Evolutionary conservation across 257 asterid genomes (phyloP), one percentile per base, ranked within the genome.

Genomic region (Solanum ossicruentum): DNA sequence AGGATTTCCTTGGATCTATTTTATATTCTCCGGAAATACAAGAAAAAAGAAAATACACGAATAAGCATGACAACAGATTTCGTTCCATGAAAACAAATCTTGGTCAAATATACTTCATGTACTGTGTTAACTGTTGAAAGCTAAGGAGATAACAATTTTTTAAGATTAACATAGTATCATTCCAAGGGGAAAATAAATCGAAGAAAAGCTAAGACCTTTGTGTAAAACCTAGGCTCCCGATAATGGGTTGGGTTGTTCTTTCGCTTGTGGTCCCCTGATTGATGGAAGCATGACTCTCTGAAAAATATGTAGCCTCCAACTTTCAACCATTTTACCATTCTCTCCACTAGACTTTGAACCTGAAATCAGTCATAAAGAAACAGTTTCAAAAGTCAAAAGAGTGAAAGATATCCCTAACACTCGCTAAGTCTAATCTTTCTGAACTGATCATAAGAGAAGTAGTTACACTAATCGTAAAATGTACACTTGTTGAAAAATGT

Each of bases 211-310:
- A 17, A 63, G 81, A 97, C 99, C 99, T 95, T 94, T 70, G 97
- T 95, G 86, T 97, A 97, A 87, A 87, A 97, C 69, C 99, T 94
- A 54, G 99, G 99, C 82, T 93, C 98, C 45, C 99, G 97, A 85
- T 95, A 97, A 89, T 97, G 98, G 21, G 98, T 95, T 55, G 98
- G 99, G 86, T 97, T 92, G 86, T 66, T 88, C 89, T 92, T 95
- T 87, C 98, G 88, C 87, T 95, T 95, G 94, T 94, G 97, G 84
- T 95, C 98, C 21, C 98, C 99, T 39, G 99, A 95, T 83, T 92
- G 99, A 88, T 97, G 98, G 89, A 97, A 97, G 89, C 98, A 97
- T 36, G 99, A 97, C 73, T 97, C 99, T 80, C 99, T 90, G 89
- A 97, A 97, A 89, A 94, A 95, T 84, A 97, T 89, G 91, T 87